Conservation (phyloP, 139 green algal genomes). For the Marvania coccoides region DNA sequence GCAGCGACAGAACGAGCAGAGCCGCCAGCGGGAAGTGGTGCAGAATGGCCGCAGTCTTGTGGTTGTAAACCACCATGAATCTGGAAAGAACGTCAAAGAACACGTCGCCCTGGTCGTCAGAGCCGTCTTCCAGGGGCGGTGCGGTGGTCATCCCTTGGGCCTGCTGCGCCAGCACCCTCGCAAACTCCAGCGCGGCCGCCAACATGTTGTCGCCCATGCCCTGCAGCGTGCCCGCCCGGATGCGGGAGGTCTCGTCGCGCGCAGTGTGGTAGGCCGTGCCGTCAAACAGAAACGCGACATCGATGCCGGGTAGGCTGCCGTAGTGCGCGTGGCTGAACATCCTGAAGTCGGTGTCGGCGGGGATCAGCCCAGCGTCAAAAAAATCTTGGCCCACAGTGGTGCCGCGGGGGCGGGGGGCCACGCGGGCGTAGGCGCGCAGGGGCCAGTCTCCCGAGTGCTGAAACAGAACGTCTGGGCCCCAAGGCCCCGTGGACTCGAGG, state of each 20-base stretch:
- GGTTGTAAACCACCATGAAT: conserved; percentile 30
- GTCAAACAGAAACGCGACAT: conserved; percentile 61
- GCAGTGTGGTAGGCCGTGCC: conserved; percentile 54
- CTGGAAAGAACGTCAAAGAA: conserved; percentile 5
- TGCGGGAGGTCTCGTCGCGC: conserved; percentile 31
- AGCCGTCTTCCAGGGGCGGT: not conserved
- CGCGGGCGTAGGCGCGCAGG: conserved; percentile 36
- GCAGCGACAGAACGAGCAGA: conserved; percentile 2
- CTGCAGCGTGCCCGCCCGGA: conserved; percentile 57
- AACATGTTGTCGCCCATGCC: conserved; percentile 48
- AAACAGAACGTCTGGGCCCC: conserved; percentile 63
- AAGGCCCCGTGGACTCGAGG: conserved; percentile 59
- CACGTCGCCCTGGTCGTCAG: not conserved
- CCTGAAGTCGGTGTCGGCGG: conserved; percentile 69
- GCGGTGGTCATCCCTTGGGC: not conserved
- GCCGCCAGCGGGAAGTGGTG: conserved; percentile 23
- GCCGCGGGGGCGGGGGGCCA: conserved; percentile 35
- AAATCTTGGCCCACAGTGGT: conserved; percentile 52
- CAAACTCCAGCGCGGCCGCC: conserved; percentile 23
- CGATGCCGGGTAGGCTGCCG: conserved; percentile 53
- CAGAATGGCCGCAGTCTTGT: conserved; percentile 10
- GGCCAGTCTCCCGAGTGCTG: conserved; percentile 58
- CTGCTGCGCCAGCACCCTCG: conserved; percentile 11
- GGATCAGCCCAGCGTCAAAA: conserved; percentile 55
- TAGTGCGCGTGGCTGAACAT: conserved; percentile 50